These are phyloP conservation scores for Cordyceps militaris DNA, from an alignment of 2,329 filamentous ascomycete species.

Conservation along the genomic window DNA sequence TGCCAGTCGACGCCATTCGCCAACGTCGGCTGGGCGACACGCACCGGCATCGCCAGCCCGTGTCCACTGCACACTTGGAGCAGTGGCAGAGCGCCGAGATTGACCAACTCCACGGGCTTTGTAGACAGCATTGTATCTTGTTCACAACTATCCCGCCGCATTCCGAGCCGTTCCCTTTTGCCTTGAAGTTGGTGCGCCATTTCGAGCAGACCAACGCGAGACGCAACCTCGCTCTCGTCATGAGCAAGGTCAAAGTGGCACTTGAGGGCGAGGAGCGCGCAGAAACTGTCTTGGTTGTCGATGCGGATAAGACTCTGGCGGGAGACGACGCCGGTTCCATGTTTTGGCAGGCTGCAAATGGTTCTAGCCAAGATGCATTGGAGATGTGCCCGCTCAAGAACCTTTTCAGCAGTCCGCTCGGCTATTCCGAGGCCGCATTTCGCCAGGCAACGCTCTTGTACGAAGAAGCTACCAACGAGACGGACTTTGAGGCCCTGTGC, in stretches of 20 bases:
- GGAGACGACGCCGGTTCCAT: conserved; percentile 40
- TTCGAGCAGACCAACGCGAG: conserved; percentile 21
- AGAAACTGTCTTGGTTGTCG: conserved; percentile 46
- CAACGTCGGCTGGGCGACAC: conserved; percentile 32
- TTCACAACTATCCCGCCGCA: conserved; percentile 33
- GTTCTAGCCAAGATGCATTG: not conserved
- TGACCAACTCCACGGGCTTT: conserved; percentile 34
- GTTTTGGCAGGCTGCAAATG: conserved; percentile 38
- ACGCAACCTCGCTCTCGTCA: conserved; percentile 29
- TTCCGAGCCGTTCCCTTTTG: conserved; percentile 9
- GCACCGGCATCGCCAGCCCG: conserved; percentile 25
- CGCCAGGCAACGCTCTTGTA: conserved; percentile 46
- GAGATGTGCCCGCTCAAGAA: conserved; percentile 27
- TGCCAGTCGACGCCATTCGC: conserved; percentile 29
- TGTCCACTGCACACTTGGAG: conserved; percentile 31
- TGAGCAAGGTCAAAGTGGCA: conserved; percentile 26
- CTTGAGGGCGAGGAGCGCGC: conserved; percentile 20
- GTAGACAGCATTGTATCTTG: conserved; percentile 37
- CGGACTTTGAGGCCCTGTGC: conserved; percentile 39
- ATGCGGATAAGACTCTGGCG: conserved; percentile 51
- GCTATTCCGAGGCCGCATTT: conserved; percentile 49
- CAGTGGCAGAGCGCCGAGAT: conserved; percentile 44
- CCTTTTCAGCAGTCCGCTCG: conserved; percentile 39
- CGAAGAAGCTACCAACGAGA: conserved; percentile 34
- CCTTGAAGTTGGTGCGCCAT: conserved; percentile 11